Base-by-base conservation (phyloP, 1,139 yeast genomes). In the Pichia inconspicua region DNA sequence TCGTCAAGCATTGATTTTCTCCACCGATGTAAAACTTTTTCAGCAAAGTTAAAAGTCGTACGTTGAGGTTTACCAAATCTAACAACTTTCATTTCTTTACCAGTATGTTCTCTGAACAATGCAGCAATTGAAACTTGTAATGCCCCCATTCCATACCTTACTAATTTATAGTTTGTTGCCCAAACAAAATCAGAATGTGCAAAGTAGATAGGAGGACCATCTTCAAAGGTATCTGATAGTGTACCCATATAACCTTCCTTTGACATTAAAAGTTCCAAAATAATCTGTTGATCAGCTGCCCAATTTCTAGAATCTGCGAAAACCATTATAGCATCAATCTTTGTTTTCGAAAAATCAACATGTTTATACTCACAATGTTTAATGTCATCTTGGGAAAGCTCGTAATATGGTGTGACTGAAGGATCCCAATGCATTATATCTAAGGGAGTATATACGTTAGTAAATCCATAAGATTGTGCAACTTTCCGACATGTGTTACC, bases 251-350 rank as follows among this genome's bases (percentile, higher is more conserved):
- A 80, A 60, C 95, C 95, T 53, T 80, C 71, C 59, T 82, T 77
- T 49, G 89, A 81, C 66, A 84, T 71, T 46, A 85, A 72, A 57
- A 86, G 71, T 62, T 85, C 95, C 61, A 86, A 71, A 55, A 85
- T 85, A 63, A 86, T 85, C 65, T 86, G 95, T 66, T 84, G 92
- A 65, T 86, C 95, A 35, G 87, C 89, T 44, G 92, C 94, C 94
- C 95, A 85, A 63, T 84, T 86, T 67, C 94, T 74, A 10, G 88
- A 80, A 66, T 84, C 92, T 11, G 92, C 92, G 70, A 84, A 84
- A 38, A 84, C 90, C 59, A 84, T 66, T 53, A 84, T 82, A 22
- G 87, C 90, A 54, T 83, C 87, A 55, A 84, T 81, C 34, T 70
- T 62, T 39, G 74, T 67, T 62, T 82, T 78, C 43, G 80, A 71